Evolutionary conservation across 306 rosid species (phyloP).

Genomic region (Pachyrhizus erosus): DNA sequence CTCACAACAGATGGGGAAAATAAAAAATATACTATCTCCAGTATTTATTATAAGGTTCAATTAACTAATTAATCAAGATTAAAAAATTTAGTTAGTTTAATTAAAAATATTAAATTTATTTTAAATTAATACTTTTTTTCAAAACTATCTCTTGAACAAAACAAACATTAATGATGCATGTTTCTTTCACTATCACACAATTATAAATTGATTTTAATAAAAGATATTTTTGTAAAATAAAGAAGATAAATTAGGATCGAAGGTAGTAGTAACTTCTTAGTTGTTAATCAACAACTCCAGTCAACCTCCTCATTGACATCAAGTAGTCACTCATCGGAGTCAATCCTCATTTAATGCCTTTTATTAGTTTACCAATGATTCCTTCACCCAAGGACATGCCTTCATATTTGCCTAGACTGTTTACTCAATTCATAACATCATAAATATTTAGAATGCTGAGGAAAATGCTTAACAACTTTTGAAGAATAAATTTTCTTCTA

Average conservation of each 20-base stretch:
- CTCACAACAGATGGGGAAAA: slow-evolving; percentile 1
- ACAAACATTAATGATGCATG: no score
- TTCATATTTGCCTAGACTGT: background rate
- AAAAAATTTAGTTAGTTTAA: no score
- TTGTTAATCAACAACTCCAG: background rate
- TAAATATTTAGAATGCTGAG: background rate
- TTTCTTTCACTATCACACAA: no score
- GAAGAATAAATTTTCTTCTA: slow-evolving; percentile 3
- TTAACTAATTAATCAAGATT: no score
- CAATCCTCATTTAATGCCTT: background rate
- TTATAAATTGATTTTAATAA: no score
- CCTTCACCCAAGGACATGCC: slow-evolving; percentile 2
- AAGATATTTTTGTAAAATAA: no score
- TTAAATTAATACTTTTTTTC: no score
- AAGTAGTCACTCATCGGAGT: background rate
- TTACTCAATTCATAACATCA: background rate
- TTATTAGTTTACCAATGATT: background rate
- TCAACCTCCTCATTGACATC: slow-evolving; percentile 3
- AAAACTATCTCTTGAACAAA: no score
- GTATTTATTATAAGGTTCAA: no score
- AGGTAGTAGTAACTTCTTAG: no score
- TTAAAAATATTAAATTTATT: no score
- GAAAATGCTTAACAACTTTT: slow-evolving; percentile 11
- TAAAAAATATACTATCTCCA: background rate
- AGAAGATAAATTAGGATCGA: no score